A percentile compares a stretch with the other conserved stretches of the same genome.
Evolutionary conservation across 192 early-diverging fungal species (phyloP).

Genomic region (Mortierella alpina): DNA sequence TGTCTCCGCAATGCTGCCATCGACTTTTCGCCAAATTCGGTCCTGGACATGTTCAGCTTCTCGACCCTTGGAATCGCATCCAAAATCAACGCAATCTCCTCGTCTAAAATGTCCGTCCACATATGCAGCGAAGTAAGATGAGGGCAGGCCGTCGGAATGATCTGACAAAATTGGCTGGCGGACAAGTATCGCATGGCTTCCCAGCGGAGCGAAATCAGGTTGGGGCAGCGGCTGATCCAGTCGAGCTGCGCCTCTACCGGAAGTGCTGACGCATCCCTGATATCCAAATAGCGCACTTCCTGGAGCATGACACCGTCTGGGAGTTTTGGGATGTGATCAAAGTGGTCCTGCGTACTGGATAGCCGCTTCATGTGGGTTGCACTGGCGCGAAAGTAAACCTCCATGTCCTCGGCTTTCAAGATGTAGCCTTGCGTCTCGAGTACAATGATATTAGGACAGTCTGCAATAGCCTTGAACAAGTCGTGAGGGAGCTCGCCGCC

Average conservation of each 20-base stretch:
- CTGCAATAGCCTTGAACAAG: background rate
- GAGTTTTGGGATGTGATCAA: background rate
- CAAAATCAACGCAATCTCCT: slow-evolving; percentile 13
- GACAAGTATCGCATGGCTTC: background rate
- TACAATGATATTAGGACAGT: slow-evolving; percentile 1
- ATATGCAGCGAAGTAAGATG: slow-evolving; percentile 24
- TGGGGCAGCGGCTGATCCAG: slow-evolving; percentile 39
- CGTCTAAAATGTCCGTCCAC: background rate
- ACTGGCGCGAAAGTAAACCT: slow-evolving; percentile 4
- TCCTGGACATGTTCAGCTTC: slow-evolving; percentile 17
- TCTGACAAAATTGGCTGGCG: background rate
- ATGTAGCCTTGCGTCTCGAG: slow-evolving; percentile 11
- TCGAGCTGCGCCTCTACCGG: slow-evolving; percentile 3
- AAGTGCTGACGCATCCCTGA: background rate
- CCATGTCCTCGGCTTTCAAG: background rate
- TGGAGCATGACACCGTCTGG: slow-evolving; percentile 13
- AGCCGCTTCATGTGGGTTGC: slow-evolving; percentile 10
- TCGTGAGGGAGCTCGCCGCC: slow-evolving; percentile 1
- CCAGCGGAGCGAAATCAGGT: slow-evolving; percentile 31
- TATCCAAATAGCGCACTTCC: slow-evolving; percentile 34
- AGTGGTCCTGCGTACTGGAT: background rate
- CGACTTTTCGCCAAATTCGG: slow-evolving; percentile 7
- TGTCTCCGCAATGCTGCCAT: slow-evolving; percentile 19
- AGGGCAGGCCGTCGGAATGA: slow-evolving; percentile 19
- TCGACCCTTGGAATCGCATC: slow-evolving; percentile 27